These are phyloP conservation scores for Mortierella sp. DNA, from an alignment of 371 early-diverging fungal species.

Conservation along the genomic window DNA sequence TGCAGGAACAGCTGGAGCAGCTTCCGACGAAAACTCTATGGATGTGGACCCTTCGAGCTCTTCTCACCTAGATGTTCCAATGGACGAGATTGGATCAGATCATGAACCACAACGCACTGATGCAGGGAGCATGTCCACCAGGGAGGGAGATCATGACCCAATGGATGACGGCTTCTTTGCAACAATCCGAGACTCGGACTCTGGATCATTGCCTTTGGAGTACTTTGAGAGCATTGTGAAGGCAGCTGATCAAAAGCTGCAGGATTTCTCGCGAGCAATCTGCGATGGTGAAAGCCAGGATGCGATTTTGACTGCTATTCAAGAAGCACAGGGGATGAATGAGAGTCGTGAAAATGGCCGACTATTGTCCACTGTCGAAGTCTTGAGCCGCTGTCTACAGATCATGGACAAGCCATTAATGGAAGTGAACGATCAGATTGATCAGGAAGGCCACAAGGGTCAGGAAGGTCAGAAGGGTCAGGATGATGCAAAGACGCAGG, in stretches of 20 bases:
- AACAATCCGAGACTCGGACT: background rate
- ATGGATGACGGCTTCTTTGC: constrained; percentile 15
- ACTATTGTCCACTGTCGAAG: constrained; percentile 12
- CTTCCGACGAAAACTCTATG: constrained; percentile 14
- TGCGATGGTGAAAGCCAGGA: constrained; percentile 22
- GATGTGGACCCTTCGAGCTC: constrained; percentile 13
- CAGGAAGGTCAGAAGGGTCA: background rate
- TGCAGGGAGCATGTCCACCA: background rate
- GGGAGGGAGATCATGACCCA: background rate
- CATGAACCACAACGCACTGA: constrained; percentile 10
- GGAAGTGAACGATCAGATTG: background rate
- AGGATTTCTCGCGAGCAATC: constrained; percentile 21
- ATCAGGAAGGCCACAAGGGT: background rate
- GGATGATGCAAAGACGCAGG: background rate
- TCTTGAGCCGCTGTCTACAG: constrained; percentile 22
- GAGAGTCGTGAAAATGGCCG: background rate
- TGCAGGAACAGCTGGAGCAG: background rate
- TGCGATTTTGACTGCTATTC: constrained; percentile 23
- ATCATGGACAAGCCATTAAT: constrained; percentile 24
- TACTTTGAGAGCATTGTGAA: constrained; percentile 22
- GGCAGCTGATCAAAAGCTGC: constrained; percentile 23
- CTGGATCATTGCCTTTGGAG: constrained; percentile 18
- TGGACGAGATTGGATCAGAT: constrained; percentile 15
- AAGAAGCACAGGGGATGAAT: background rate
- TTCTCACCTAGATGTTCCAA: constrained; percentile 17